Evolutionary conservation across 805 yeast species (phyloP).

Genomic region (Priceomyces carsonii): DNA sequence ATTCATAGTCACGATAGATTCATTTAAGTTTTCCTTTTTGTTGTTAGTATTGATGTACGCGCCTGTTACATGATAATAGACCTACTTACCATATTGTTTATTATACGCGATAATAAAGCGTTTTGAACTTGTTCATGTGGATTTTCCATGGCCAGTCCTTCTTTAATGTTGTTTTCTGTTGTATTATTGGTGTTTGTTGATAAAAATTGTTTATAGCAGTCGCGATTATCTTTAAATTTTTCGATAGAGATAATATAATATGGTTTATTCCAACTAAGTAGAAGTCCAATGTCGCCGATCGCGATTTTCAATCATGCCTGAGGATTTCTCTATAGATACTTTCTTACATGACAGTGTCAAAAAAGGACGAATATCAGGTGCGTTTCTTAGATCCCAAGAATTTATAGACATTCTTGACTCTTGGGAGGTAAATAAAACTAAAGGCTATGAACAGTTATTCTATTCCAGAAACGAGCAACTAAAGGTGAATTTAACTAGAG

Average conservation of each 20-base stretch:
- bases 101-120: constrained; percentile 73
- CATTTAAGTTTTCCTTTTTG: constrained; percentile 64
- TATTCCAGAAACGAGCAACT: constrained; percentile 9
- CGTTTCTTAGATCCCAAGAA: constrained; percentile 5
- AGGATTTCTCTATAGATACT: not conserved
- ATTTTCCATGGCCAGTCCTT: constrained; percentile 60
- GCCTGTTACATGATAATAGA: not conserved
- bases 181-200: constrained; percentile 1
- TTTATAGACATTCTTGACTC: constrained; percentile 5
- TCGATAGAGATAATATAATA: no score
- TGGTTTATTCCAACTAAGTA: no score
- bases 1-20: constrained; percentile 66
- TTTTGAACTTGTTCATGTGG: constrained; percentile 84
- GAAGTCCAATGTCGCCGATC: no score
- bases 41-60: constrained; percentile 3
- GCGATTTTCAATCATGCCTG: not conserved
- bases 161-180: constrained; percentile 7
- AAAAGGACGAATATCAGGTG: constrained; percentile 8
- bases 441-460: constrained; percentile 7
- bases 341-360: constrained; percentile 4
- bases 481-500: constrained; percentile 5
- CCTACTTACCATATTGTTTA: constrained; percentile 68
- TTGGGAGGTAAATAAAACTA: constrained; percentile 2
- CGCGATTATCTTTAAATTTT: no score
- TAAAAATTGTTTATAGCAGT: no score